phyloP scores from a whole-genome alignment of 176 grass and related monocot species.

The Carex pumila region DNA sequence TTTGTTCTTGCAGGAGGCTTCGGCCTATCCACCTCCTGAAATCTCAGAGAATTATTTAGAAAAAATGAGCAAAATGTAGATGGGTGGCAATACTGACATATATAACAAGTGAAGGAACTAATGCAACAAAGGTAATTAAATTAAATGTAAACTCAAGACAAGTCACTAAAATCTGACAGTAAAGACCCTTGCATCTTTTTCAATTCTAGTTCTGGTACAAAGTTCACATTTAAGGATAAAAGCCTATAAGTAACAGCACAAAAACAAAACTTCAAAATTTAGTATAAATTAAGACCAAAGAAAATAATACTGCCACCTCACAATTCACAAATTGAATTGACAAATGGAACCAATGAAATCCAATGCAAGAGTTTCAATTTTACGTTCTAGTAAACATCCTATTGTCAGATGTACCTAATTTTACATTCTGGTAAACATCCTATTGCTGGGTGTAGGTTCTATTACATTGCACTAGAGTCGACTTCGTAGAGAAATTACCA shows the following conservation, averaged over 20 bases:
- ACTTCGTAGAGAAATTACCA: too few relatives aligned
- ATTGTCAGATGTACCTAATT: background rate
- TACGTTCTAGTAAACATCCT: background rate
- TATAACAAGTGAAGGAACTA: too few relatives aligned
- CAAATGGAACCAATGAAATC: background rate
- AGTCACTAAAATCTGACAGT: background rate
- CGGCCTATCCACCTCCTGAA: constrained; percentile 4
- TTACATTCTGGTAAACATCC: background rate
- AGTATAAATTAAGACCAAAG: background rate
- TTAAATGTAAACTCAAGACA: background rate
- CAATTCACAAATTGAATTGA: background rate
- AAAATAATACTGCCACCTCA: background rate
- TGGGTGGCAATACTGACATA: too few relatives aligned
- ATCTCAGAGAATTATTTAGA: background rate
- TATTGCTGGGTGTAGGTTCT: too few relatives aligned
- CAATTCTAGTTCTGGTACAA: background rate
- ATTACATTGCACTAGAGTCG: too few relatives aligned
- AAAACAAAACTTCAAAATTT: background rate
- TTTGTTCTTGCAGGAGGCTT: background rate
- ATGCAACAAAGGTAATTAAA: background rate
- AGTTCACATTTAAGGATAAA: background rate
- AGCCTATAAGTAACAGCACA: background rate
- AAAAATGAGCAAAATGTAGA: background rate
- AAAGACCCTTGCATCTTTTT: background rate
- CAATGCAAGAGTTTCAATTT: background rate